Percentiles rank a stretch among this genome's conserved stretches.
Conservation (phyloP, 192 early-diverging fungal genomes). For the Podila horticola region DNA sequence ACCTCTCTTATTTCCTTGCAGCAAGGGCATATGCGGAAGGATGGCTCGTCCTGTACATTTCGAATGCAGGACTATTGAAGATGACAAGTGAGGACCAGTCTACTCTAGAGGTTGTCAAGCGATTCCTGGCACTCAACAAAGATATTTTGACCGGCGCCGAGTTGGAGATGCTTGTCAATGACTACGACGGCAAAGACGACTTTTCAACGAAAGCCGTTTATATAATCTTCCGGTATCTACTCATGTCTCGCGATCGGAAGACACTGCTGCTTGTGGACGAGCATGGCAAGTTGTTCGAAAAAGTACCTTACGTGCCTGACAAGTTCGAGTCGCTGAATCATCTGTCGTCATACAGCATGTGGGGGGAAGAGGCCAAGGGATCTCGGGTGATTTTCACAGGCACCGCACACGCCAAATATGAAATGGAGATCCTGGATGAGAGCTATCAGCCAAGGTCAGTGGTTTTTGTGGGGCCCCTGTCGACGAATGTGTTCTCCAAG, state of each 20-base stretch:
- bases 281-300: constrained; percentile 36
- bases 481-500: constrained; percentile 16
- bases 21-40: constrained; percentile 30
- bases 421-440: constrained; percentile 23
- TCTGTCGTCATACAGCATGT: constrained; percentile 19
- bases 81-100: background rate
- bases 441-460: constrained; percentile 14
- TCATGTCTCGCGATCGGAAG: constrained; percentile 13
- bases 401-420: constrained; percentile 35
- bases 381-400: constrained; percentile 45
- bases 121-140: constrained; percentile 36
- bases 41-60: constrained; percentile 36
- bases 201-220: background rate
- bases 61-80: constrained; percentile 32
- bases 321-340: constrained; percentile 19
- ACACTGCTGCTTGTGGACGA: constrained; percentile 44
- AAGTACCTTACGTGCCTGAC: constrained; percentile 16
- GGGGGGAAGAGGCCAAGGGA: constrained; percentile 23
- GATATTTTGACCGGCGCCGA: constrained; percentile 47
- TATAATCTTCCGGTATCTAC: background rate
- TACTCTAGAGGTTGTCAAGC: constrained; percentile 1
- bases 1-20: constrained; percentile 36
- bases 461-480: constrained; percentile 33
- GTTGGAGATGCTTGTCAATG: constrained; percentile 14
- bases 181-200: background rate